phyloP scores from a whole-genome alignment of 805 yeast genomes.

The Candida sonorensis region DNA sequence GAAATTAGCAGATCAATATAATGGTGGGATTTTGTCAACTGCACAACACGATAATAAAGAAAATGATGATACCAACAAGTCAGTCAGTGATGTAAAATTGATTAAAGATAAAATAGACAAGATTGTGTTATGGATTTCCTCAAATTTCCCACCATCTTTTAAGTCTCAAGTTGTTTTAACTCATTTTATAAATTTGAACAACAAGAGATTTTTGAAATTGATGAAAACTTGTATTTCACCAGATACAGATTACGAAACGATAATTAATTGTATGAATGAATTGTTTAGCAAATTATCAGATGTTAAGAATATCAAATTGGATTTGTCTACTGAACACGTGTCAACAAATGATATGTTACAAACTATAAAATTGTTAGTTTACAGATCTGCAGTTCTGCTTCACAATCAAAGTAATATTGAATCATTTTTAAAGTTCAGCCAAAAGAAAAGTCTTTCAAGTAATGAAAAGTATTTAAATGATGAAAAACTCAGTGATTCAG shows the following conservation, averaged over 20 bases:
- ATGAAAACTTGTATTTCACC: slow-evolving; percentile 46
- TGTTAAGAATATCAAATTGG: slow-evolving; percentile 36
- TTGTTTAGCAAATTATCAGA: slow-evolving; percentile 49
- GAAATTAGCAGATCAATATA: slow-evolving; percentile 39
- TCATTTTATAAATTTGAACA: slow-evolving; percentile 47
- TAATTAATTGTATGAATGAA: slow-evolving; percentile 59
- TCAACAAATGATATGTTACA: slow-evolving; percentile 43
- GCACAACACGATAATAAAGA: slow-evolving; percentile 13
- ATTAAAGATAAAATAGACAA: slow-evolving; percentile 41
- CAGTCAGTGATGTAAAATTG: not conserved
- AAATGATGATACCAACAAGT: not conserved
- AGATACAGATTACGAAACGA: slow-evolving; percentile 53
- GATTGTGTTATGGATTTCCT: slow-evolving; percentile 55
- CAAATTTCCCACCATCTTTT: slow-evolving; percentile 44
- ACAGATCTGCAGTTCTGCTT: slow-evolving; percentile 52
- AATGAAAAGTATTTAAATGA: slow-evolving; percentile 12
- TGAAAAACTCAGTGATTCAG: slow-evolving; percentile 25
- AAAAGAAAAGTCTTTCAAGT: slow-evolving; percentile 7
- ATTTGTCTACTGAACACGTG: slow-evolving; percentile 21
- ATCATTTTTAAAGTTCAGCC: slow-evolving; percentile 41
- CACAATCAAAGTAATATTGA: slow-evolving; percentile 62
- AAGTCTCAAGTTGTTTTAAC: slow-evolving; percentile 45
- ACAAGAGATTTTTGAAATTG: slow-evolving; percentile 52
- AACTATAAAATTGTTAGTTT: slow-evolving; percentile 50
- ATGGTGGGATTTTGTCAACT: slow-evolving; percentile 22